Evolutionary conservation across 192 early-diverging fungal genomes (phyloP).

Genomic region (Backusella mclennaniae): DNA sequence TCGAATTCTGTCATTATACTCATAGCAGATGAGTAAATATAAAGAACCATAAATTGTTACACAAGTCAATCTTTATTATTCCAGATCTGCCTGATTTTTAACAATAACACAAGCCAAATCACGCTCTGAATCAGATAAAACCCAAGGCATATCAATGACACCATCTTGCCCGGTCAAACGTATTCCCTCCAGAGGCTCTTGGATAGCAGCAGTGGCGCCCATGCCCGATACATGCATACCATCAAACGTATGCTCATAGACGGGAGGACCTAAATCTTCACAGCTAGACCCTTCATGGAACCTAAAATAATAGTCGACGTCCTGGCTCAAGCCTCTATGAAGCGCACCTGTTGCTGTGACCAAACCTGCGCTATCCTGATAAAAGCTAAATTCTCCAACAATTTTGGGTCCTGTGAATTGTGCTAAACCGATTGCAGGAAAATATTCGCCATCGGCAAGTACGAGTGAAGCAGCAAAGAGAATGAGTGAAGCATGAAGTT

Average conservation of each 20-base stretch:
- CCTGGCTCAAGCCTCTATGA: background rate
- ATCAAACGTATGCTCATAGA: background rate
- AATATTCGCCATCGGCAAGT: background rate
- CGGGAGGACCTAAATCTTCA: background rate
- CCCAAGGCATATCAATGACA: background rate
- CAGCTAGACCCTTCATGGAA: background rate
- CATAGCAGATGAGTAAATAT: background rate
- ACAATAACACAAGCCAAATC: slow-evolving; percentile 9
- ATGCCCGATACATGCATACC: background rate
- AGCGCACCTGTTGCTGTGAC: background rate
- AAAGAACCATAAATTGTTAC: background rate
- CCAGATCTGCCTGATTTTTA: background rate
- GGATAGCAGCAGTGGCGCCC: background rate
- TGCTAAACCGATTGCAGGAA: background rate
- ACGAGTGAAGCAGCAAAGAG: background rate
- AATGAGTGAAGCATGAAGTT: background rate
- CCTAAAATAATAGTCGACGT: background rate
- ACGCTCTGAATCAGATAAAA: background rate
- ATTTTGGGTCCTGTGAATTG: slow-evolving; percentile 4
- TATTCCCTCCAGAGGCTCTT: background rate
- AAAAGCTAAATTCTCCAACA: slow-evolving; percentile 1
- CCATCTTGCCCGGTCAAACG: background rate
- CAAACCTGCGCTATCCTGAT: background rate
- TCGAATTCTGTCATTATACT: background rate
- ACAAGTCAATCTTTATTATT: background rate